Evolutionary conservation across 495 filamentous ascomycete genomes (phyloP).

Genomic region (Pseudomonodictys pantanalensis): DNA sequence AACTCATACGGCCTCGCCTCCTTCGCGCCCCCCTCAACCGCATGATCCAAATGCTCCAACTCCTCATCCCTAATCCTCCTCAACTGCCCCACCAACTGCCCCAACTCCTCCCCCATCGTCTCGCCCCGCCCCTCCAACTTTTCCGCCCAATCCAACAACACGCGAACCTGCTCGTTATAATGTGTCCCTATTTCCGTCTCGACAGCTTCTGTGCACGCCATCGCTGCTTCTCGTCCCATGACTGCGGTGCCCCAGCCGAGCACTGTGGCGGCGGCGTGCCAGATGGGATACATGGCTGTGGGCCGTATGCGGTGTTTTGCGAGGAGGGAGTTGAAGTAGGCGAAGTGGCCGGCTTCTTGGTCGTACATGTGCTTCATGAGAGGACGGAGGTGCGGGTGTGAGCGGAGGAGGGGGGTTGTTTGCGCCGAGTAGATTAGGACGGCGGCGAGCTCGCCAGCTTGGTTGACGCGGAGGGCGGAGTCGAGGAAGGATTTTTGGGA

Average conservation of each 20-base stretch:
- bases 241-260: slow-evolving; percentile 86
- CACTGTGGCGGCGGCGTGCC: slow-evolving; percentile 77
- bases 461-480: slow-evolving; percentile 45
- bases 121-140: slow-evolving; percentile 63
- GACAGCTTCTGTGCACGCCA: slow-evolving; percentile 98
- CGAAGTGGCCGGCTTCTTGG: slow-evolving; percentile 84
- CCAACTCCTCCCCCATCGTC: slow-evolving; percentile 74
- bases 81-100: slow-evolving; percentile 67
- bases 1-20: slow-evolving; percentile 84
- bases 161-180: slow-evolving; percentile 88
- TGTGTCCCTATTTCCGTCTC: slow-evolving; percentile 97
- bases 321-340: slow-evolving; percentile 78
- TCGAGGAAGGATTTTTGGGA: slow-evolving; percentile 16
- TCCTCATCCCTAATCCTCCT: slow-evolving; percentile 91
- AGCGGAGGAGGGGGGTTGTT: slow-evolving; percentile 63
- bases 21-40: slow-evolving; percentile 86
- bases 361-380: slow-evolving; percentile 98
- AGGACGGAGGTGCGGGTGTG: slow-evolving; percentile 79
- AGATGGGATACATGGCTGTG: slow-evolving; percentile 89
- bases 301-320: slow-evolving; percentile 88
- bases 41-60: slow-evolving; percentile 93
- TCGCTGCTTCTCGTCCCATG: slow-evolving; percentile 91
- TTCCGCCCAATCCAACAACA: slow-evolving; percentile 74
- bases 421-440: slow-evolving; percentile 53
- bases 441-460: slow-evolving; percentile 47